Base-by-base conservation (phyloP, 176 grass and related monocot species). In the Juncus effusus region DNA sequence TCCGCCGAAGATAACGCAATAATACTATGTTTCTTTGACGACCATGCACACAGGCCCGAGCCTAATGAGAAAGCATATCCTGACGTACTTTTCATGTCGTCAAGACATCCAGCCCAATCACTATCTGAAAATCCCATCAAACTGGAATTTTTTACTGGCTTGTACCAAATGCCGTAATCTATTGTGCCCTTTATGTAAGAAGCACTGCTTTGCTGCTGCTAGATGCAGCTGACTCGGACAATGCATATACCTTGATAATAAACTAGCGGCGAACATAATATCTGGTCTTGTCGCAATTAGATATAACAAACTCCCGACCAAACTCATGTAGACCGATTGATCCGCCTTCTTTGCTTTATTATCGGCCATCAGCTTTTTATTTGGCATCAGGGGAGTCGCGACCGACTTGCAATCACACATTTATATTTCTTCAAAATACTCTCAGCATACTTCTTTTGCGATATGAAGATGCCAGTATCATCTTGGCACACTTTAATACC, bases 51-150 rank as follows among this genome's bases (percentile, higher is more conserved):
- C 40, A 41, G 10, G 47, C 74, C 13, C 0, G 6, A 50, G 16
- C 70, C 56, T 11, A 62, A 2, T 4, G 57, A 45, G 41, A 65
- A 76, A 16, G 5, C 41, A 54, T 54, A 69, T 14, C 41, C 64
- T 10, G 64, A 72, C 12, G 7, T 35, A 36, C 35, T 58, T 7
- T 64, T 76, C 38, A 42, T 58, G 13, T 77, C 38, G 58, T 65
- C 76, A 5, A 13, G 2, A 64, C 58, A 54, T 38, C 56, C 47
- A 5, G 13, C 56, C 65, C 66, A 79, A 14, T 79, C 58, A 71
- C 56, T 79, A 10, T 75, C 72, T n/a, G 10, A 61, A 19, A 51
- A 78, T 2, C 75, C 42, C 51, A 62, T 45, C 13, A 67, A 16
- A 3, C 39, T 76, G 6, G 11, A 57, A n/a, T 59, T 2, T 10